These are phyloP conservation scores for Hemisphaericaspora xylanilytica DNA, from an alignment of 1,139 yeast species.

Conservation along the genomic window DNA sequence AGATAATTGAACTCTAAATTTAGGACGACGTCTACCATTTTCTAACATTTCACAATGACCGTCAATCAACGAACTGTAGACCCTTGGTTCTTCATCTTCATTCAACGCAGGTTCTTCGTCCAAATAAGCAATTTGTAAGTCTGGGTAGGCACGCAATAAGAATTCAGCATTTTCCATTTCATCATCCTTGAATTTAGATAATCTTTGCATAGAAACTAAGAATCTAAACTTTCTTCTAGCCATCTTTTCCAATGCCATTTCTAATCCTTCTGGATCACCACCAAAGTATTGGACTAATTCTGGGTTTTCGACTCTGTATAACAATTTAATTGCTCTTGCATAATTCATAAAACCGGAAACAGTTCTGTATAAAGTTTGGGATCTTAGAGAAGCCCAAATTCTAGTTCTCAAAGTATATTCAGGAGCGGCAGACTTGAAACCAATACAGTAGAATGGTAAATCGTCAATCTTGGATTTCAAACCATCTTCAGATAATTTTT, in stretches of 20 bases:
- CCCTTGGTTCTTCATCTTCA: conserved; percentile 98
- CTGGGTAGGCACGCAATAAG: conserved; percentile 97
- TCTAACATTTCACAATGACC: conserved; percentile 98
- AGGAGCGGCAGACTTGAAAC: conserved; percentile 99
- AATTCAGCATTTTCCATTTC: conserved; percentile 98
- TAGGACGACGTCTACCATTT: conserved; percentile 98
- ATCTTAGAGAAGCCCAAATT: conserved; percentile 98
- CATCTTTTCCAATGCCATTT: conserved; percentile 96
- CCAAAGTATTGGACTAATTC: conserved; percentile 98
- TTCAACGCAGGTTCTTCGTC: conserved; percentile 88
- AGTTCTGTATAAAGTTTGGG: conserved; percentile 97
- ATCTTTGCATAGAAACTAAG: conserved; percentile 97
- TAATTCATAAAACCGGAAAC: conserved; percentile 99
- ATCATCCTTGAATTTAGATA: conserved; percentile 93
- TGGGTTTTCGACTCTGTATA: conserved; percentile 98
- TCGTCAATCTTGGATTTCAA: conserved; percentile 92
- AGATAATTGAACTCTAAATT: conserved; percentile 94
- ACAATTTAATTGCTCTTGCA: conserved; percentile 94
- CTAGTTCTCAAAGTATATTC: conserved; percentile 97
- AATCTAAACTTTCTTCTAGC: conserved; percentile 99
- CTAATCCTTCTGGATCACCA: conserved; percentile 94
- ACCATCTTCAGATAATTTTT: conserved; percentile 61
- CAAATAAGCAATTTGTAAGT: conserved; percentile 94
- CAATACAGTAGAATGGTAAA: conserved; percentile 96
- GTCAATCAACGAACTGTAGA: conserved; percentile 93